phyloP scores from a whole-genome alignment of 257 asterid genomes.

The Lavandula angustifolia region DNA sequence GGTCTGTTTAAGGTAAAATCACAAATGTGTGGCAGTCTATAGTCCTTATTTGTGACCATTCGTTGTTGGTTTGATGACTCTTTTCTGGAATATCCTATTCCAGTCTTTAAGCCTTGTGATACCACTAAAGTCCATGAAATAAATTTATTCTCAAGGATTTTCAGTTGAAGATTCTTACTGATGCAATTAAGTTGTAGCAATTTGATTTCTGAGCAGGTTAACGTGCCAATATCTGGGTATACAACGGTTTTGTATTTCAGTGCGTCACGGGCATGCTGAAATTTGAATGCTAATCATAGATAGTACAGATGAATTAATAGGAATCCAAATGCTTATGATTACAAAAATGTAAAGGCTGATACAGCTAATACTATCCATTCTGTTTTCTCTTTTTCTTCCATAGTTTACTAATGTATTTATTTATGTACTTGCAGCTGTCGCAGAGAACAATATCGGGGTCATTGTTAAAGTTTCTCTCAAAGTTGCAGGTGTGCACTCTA shows the following conservation, averaged over 20 bases:
- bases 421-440: constrained; percentile 67
- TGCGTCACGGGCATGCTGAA: constrained; percentile 21
- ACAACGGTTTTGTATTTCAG: constrained; percentile 21
- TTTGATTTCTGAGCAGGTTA: constrained; percentile 13
- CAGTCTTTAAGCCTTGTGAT: constrained; percentile 5
- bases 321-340: constrained; percentile 24
- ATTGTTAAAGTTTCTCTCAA: constrained; percentile 85
- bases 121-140: neutral
- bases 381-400: constrained; percentile 21
- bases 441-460: constrained; percentile 95
- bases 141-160: constrained; percentile 1
- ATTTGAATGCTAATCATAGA: constrained; percentile 19
- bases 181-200: constrained; percentile 17
- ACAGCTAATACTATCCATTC: constrained; percentile 19
- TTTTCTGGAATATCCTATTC: constrained; percentile 20
- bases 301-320: constrained; percentile 19
- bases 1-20: constrained; percentile 13
- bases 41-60: constrained; percentile 4
- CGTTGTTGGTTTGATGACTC: constrained; percentile 18
- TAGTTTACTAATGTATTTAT: constrained; percentile 13
- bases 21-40: constrained; percentile 4
- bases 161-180: constrained; percentile 14
- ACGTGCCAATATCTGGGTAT: neutral
- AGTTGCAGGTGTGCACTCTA: constrained; percentile 75
- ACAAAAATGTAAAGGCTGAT: constrained; percentile 26